Evolutionary conservation across 148 eudicot genomes (phyloP).

Genomic region (Arctostaphylos glauca): DNA sequence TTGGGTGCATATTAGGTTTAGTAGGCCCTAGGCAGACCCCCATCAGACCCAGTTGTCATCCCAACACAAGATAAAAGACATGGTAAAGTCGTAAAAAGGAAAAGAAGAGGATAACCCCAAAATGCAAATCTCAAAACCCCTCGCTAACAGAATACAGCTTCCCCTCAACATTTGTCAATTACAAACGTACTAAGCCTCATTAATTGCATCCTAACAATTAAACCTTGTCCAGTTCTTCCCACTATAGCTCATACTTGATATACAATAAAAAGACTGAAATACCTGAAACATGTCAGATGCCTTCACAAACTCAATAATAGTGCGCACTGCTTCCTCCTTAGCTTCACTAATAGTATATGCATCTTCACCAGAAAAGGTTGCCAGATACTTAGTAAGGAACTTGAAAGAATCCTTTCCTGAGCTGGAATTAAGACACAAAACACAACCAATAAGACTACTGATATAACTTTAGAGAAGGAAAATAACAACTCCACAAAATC

Average conservation of each 20-base stretch:
- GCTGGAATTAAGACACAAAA: conserved; percentile 40
- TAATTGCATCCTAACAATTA: background rate
- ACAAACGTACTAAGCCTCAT: background rate
- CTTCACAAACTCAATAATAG: conserved; percentile 76
- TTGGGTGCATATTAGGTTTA: background rate
- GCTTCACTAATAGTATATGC: conserved; percentile 57
- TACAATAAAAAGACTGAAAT: conserved; percentile 16
- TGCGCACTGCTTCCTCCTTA: conserved; percentile 73
- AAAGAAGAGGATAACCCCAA: background rate
- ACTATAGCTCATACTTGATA: background rate
- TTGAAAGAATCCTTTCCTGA: conserved; percentile 72
- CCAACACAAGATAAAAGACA: background rate
- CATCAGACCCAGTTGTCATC: background rate
- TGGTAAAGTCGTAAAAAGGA: background rate
- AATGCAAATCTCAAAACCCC: background rate
- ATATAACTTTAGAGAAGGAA: background rate
- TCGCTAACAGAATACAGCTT: background rate
- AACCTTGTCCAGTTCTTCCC: background rate
- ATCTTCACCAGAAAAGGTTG: conserved; percentile 74
- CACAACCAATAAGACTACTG: conserved; percentile 2
- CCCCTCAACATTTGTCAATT: background rate
- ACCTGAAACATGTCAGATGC: conserved; percentile 98
- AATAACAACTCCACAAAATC: background rate
- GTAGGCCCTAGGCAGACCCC: background rate
- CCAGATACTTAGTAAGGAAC: conserved; percentile 71